Evolutionary conservation across 768 basidiomycete genomes (phyloP), one percentile per base, ranked within the genome.

Genomic region (Myochromella boudieri): DNA sequence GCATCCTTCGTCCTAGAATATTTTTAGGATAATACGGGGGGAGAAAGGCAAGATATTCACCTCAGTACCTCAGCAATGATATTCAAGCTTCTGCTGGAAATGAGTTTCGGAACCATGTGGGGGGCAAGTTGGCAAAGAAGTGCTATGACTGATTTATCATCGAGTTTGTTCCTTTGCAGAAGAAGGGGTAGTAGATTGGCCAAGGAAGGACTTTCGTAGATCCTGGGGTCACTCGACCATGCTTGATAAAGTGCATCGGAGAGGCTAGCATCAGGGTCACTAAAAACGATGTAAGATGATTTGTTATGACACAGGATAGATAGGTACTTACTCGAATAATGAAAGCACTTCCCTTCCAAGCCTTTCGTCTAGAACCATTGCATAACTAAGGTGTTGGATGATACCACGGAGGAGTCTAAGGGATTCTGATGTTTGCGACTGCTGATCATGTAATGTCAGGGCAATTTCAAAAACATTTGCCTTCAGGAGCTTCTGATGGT

Each of bases 271-370:
- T 57, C 56, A 3, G 56, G 48, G 28, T 57, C 56, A 47, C 56
- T 57, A 29, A n/a, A 26, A 11, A 27, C 14, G 5, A 34, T 5
- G 33, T 14, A 6, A 34, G 18, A 17, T n/a, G 28, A 29, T 37
- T 36, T 15, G 17, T 14, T 14, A 27, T 28, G 11, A 32, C 24
- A 32, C 15, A n/a, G 6, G 18, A 14, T 6, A 32, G 7, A 42
- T 36, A 15, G 44, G 12, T 10, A 37, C 56, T 52, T 11, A 57
- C 56, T 55, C 51, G 40, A 57, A 57, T 24, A 57, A 44, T 10
- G 51, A 42, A 28, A 57, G 47, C 27, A 57, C 43, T 32, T 43
- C 26, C 22, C 43, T 32, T 2, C 46, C 38, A 26, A 42, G 41
- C 26, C 17, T 21, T 42, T 52, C 54, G 27, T 57, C 32, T 6